phyloP scores from a whole-genome alignment of 192 early-diverging fungal genomes.

The Backusella psychrophila region DNA sequence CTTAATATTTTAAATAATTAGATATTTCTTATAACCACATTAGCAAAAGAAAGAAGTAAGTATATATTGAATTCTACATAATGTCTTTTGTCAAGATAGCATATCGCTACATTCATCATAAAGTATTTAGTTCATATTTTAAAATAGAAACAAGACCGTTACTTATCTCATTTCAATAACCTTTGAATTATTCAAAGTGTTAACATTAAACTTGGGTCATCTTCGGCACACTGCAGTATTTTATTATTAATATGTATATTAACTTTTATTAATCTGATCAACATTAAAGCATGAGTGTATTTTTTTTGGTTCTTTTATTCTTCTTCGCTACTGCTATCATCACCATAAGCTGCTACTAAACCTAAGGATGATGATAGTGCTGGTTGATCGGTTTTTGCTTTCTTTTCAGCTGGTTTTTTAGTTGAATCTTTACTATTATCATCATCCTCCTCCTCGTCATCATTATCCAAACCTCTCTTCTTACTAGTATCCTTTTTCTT shows the following conservation, averaged over 20 bases:
- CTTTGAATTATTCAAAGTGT: no score
- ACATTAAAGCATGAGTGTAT: neutral
- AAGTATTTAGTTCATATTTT: no score
- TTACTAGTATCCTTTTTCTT: slow-evolving; percentile 2
- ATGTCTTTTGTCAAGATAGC: neutral
- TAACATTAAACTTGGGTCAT: no score
- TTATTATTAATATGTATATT: neutral
- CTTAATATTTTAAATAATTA: no score
- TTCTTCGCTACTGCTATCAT: slow-evolving; percentile 20
- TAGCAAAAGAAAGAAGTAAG: no score
- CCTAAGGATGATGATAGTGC: neutral
- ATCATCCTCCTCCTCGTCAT: neutral
- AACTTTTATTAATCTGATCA: neutral
- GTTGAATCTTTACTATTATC: neutral
- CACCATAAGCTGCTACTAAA: slow-evolving; percentile 23
- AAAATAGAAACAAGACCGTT: no score
- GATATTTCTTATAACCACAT: no score
- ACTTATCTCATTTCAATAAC: no score
- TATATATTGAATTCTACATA: neutral
- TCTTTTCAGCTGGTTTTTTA: neutral
- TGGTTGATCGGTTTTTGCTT: neutral
- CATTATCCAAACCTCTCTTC: neutral
- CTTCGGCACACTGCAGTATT: no score
- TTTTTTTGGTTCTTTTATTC: neutral
- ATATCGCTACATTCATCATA: no score